These are phyloP conservation scores for Aspergillus hortae DNA, from an alignment of 2,329 filamentous ascomycete species.

Conservation along the genomic window DNA sequence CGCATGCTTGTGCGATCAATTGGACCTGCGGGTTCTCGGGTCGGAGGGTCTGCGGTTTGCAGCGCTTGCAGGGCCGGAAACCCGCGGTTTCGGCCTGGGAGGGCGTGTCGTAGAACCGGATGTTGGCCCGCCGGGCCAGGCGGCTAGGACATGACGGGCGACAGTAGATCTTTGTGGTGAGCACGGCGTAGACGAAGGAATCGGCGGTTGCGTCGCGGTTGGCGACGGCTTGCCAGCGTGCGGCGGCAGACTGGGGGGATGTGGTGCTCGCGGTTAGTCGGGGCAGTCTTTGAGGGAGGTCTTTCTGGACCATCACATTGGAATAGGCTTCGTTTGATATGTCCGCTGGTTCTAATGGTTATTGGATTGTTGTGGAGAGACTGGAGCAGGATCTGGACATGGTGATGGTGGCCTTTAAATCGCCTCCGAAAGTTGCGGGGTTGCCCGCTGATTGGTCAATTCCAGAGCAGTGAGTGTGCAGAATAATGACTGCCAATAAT, in stretches of 20 bases:
- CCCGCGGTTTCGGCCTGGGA: slow-evolving; percentile 48
- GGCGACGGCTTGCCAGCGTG: slow-evolving; percentile 44
- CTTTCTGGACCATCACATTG: slow-evolving; percentile 6
- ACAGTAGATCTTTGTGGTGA: slow-evolving; percentile 56
- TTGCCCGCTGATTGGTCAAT: slow-evolving; percentile 31
- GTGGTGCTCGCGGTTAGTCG: slow-evolving; percentile 14
- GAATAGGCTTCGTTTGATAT: neutral
- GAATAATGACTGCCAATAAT: neutral
- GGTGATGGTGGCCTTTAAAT: neutral
- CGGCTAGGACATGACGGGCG: slow-evolving; percentile 54
- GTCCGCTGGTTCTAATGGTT: neutral
- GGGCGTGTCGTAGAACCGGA: slow-evolving; percentile 52
- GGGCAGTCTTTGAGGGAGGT: slow-evolving; percentile 19
- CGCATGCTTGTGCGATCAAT: slow-evolving; percentile 30
- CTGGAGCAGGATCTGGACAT: neutral
- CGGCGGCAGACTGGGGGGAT: slow-evolving; percentile 23
- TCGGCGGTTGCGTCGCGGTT: slow-evolving; percentile 43
- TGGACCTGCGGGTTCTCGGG: slow-evolving; percentile 29
- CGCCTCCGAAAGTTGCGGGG: neutral
- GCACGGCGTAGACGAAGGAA: slow-evolving; percentile 56
- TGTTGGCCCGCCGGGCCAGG: slow-evolving; percentile 55
- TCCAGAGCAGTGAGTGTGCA: slow-evolving; percentile 24
- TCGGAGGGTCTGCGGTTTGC: slow-evolving; percentile 43
- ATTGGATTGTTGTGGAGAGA: neutral
- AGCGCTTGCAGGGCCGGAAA: slow-evolving; percentile 56